Percentiles rank a stretch among this genome's conserved stretches.
These are phyloP conservation scores for Gypsophila paniculata DNA, from an alignment of 179 eudicot genomes.

Conservation along the genomic window DNA sequence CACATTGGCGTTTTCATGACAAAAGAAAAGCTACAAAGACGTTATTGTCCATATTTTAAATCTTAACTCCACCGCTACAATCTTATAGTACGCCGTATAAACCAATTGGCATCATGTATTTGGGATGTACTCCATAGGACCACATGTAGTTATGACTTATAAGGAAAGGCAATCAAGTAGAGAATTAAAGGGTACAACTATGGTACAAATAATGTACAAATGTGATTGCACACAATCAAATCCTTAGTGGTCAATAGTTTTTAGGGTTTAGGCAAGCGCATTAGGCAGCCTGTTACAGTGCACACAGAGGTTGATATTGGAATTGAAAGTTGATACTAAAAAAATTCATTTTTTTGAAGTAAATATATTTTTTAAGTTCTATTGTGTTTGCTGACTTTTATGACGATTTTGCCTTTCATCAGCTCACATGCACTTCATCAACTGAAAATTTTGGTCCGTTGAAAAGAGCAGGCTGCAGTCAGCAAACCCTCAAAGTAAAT, in stretches of 20 bases:
- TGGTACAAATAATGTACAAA: not conserved
- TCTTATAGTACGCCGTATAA: no score
- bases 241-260: not conserved
- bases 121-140: no score
- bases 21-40: no score
- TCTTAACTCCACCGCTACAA: no score
- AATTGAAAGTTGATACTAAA: not conserved
- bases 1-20: no score
- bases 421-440: conserved; percentile 26
- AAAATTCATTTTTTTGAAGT: not conserved
- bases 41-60: no score
- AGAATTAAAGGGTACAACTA: not conserved
- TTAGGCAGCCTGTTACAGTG: conserved; percentile 9
- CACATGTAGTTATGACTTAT: no score
- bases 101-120: no score
- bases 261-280: conserved; percentile 9
- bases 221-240: no score
- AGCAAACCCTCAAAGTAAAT: no score
- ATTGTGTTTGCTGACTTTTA: not conserved
- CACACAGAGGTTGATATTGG: not conserved
- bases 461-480: no score
- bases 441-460: conserved; percentile 3
- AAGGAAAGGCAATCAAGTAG: not conserved
- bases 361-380: not conserved
- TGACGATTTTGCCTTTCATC: not conserved